Percentiles rank a stretch among this genome's conserved stretches.
Evolutionary conservation across 2,329 filamentous ascomycete species (phyloP).

Genomic region (Colletotrichum nymphaeae): DNA sequence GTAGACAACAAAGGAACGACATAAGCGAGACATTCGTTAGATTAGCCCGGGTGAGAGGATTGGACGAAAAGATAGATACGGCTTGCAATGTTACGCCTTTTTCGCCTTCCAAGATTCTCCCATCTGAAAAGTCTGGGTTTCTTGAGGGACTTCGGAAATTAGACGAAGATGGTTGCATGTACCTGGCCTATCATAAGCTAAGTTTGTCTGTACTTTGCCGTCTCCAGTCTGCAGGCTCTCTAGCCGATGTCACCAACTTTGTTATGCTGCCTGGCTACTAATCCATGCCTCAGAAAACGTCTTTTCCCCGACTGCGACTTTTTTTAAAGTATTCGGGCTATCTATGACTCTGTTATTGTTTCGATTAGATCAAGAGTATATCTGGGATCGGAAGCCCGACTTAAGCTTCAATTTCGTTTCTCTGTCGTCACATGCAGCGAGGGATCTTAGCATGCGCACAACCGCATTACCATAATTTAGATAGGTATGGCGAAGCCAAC

Average conservation of each 20-base stretch:
- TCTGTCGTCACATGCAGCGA: too few relatives aligned
- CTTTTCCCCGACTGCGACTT: not conserved
- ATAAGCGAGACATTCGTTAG: not conserved
- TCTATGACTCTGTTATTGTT: not conserved
- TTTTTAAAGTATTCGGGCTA: not conserved
- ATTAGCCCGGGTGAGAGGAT: not conserved
- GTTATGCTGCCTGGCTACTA: not conserved
- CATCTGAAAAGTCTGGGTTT: not conserved
- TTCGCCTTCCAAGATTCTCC: not conserved
- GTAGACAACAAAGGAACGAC: too few relatives aligned
- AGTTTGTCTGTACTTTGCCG: not conserved
- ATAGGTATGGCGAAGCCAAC: not conserved
- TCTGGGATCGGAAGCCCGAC: not conserved
- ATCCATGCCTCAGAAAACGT: not conserved
- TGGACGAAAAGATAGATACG: not conserved
- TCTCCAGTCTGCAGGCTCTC: not conserved
- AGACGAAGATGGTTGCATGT: not conserved
- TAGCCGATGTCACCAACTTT: not conserved
- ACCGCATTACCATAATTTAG: not conserved
- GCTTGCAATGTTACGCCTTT: not conserved
- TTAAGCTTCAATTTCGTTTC: too few relatives aligned
- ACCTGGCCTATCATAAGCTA: not conserved
- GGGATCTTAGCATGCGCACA: not conserved
- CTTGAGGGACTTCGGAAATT: not conserved
- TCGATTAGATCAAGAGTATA: not conserved